phyloP scores from a whole-genome alignment of 192 early-diverging fungal species.

The Umbelopsis sp. region DNA sequence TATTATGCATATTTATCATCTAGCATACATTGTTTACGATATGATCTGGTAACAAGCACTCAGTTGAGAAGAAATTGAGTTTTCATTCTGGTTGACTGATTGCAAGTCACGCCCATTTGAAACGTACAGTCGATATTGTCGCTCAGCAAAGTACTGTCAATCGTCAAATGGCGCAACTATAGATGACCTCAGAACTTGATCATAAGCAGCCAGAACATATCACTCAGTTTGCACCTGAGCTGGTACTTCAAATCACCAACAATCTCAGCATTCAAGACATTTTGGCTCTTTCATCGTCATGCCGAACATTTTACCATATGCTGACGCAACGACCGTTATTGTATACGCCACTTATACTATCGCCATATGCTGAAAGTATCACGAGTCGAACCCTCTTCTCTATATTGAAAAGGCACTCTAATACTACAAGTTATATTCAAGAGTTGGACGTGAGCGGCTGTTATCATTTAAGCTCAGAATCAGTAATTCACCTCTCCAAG shows the following conservation, averaged over 20 bases:
- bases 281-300: constrained; percentile 13
- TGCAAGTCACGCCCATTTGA: not conserved
- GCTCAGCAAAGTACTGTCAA: too few relatives aligned
- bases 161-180: not conserved
- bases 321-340: constrained; percentile 13
- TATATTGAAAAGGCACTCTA: constrained; percentile 17
- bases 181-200: not conserved
- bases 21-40: too few relatives aligned
- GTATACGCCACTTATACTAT: constrained; percentile 30
- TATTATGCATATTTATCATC: too few relatives aligned
- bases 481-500: not conserved
- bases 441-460: constrained; percentile 20
- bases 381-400: constrained; percentile 16
- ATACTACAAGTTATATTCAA: not conserved
- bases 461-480: constrained; percentile 11
- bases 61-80: too few relatives aligned
- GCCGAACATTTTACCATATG: constrained; percentile 17
- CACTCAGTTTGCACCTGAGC: constrained; percentile 20
- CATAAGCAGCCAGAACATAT: not conserved
- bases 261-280: constrained; percentile 25
- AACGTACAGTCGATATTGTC: too few relatives aligned
- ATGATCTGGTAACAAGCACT: too few relatives aligned
- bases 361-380: constrained; percentile 15
- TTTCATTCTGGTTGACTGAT: not conserved
- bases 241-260: constrained; percentile 22